phyloP scores from a whole-genome alignment of 371 early-diverging fungal species.

The Nematocida homosporus region DNA sequence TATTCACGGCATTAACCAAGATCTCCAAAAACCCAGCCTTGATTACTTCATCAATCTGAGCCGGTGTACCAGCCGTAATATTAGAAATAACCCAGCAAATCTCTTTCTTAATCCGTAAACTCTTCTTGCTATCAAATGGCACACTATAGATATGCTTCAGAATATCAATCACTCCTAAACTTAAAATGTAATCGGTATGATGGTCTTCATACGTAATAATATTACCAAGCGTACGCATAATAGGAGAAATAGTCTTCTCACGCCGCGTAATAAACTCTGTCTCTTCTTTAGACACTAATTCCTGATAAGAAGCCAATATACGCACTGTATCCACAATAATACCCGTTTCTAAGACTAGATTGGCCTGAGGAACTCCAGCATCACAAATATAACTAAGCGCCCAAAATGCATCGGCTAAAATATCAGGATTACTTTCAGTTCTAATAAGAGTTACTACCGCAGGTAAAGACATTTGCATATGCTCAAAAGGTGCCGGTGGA shows the following conservation, averaged over 20 bases:
- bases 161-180: slow-evolving; percentile 73
- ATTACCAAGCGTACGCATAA: slow-evolving; percentile 93
- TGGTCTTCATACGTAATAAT: slow-evolving; percentile 95
- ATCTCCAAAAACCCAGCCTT: slow-evolving; percentile 85
- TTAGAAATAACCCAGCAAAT: slow-evolving; percentile 99
- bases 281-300: background rate
- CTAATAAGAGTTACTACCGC: slow-evolving; percentile 78
- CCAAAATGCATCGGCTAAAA: slow-evolving; percentile 97
- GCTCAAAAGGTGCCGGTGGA: slow-evolving; percentile 75
- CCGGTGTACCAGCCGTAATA: slow-evolving; percentile 95
- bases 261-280: slow-evolving; percentile 9
- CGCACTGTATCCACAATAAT: slow-evolving; percentile 41
- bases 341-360: slow-evolving; percentile 87
- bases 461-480: slow-evolving; percentile 70
- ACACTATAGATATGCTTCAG: slow-evolving; percentile 71
- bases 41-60: slow-evolving; percentile 85
- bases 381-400: slow-evolving; percentile 95
- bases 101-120: slow-evolving; percentile 91
- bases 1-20: slow-evolving; percentile 77
- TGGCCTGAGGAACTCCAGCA: slow-evolving; percentile 83
- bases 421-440: slow-evolving; percentile 87
- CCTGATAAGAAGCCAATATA: background rate
- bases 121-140: slow-evolving; percentile 74
- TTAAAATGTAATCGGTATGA: slow-evolving; percentile 87
- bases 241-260: slow-evolving; percentile 73